Base-by-base conservation (phyloP, 2,329 filamentous ascomycete species). In the Sarocladium strictum region DNA sequence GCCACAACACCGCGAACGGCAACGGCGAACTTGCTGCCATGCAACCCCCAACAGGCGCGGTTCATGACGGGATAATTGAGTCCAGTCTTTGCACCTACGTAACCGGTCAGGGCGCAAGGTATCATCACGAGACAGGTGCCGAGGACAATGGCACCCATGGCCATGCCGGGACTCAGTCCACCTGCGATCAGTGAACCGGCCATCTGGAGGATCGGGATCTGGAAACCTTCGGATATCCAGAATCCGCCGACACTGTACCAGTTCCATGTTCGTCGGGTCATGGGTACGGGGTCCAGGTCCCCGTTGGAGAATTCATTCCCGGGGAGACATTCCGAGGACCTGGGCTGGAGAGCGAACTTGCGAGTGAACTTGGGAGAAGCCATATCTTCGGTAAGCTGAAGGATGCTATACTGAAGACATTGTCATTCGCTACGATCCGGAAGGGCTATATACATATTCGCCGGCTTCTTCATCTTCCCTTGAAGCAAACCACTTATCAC, bases 1-100 rank as follows among this genome's bases (percentile, higher is more conserved):
- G 69, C 68, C n/a, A 67, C 60, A 17, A 69, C 63, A n/a, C 64
- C 67, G 1, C 69, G 62, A 49, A 65, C 64, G 32, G 70, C 59
- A 1, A 71, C 62, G 2, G 65, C 63, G 53, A 67, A 65, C 43
- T 66, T 62, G 11, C 61, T 59, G 4, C 61, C 58, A 9, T 60
- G 59, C 32, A 63, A 61, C 12, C 65, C 66, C 23, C 66, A 69
- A 1, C 61, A 62, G 5, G 65, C 59, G 21, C 66, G 60, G 11
- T 64, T 62, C 23, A 62, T 60, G 50, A 67, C 64, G 1, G 66
- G 64, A 33, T 64, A 68, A 47, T 65, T 64, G 43, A 68, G 60
- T 4, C 59, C 61, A 3, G 66, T 59, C 38, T 60, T 59, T 24
- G 65, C 65, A 11, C 65, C 65, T 2, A 60, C 58, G 19, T 58